A percentile compares a stretch with the other conserved stretches of the same genome.
These are phyloP conservation scores for Crassisporium funariophilum DNA, from an alignment of 768 basidiomycete genomes.

Conservation along the genomic window DNA sequence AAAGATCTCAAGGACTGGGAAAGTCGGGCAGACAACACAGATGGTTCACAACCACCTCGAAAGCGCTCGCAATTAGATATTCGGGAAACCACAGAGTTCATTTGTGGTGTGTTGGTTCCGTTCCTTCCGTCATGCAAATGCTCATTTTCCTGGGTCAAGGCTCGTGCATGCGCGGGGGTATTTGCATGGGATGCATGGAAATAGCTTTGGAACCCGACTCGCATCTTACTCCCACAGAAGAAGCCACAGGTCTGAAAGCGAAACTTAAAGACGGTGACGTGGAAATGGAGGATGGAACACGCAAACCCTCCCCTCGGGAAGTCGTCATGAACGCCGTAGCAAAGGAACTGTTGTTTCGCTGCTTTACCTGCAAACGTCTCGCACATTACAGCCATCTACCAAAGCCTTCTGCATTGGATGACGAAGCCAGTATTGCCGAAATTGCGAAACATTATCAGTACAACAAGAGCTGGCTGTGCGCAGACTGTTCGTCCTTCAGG, in stretches of 20 bases:
- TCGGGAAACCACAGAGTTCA: slow-evolving; percentile 73
- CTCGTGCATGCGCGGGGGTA: slow-evolving; percentile 70
- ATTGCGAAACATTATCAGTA: slow-evolving; percentile 67
- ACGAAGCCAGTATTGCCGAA: slow-evolving; percentile 36
- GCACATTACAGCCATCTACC: slow-evolving; percentile 81
- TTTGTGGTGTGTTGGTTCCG: slow-evolving; percentile 52
- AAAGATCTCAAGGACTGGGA: slow-evolving; percentile 48
- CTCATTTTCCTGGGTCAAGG: slow-evolving; percentile 26
- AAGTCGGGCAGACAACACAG: slow-evolving; percentile 24
- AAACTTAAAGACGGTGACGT: slow-evolving; percentile 33
- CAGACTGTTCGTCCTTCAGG: slow-evolving; percentile 73
- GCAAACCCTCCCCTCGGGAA: slow-evolving; percentile 2
- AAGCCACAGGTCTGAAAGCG: slow-evolving; percentile 4
- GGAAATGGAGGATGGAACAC: slow-evolving; percentile 37
- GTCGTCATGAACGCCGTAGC: slow-evolving; percentile 16
- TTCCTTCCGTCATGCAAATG: neutral
- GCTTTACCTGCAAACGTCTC: slow-evolving; percentile 78
- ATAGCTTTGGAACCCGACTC: slow-evolving; percentile 51
- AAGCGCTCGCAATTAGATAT: slow-evolving; percentile 50
- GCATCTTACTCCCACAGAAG: slow-evolving; percentile 13
- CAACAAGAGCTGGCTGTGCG: slow-evolving; percentile 63
- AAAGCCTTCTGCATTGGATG: slow-evolving; percentile 39
- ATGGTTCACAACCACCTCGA: slow-evolving; percentile 27
- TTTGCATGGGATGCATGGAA: slow-evolving; percentile 77
- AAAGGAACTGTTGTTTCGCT: slow-evolving; percentile 73